Evolutionary conservation across 495 filamentous ascomycete species (phyloP), one percentile per base, ranked within the genome.

Genomic region (Trichocladium antarcticum): DNA sequence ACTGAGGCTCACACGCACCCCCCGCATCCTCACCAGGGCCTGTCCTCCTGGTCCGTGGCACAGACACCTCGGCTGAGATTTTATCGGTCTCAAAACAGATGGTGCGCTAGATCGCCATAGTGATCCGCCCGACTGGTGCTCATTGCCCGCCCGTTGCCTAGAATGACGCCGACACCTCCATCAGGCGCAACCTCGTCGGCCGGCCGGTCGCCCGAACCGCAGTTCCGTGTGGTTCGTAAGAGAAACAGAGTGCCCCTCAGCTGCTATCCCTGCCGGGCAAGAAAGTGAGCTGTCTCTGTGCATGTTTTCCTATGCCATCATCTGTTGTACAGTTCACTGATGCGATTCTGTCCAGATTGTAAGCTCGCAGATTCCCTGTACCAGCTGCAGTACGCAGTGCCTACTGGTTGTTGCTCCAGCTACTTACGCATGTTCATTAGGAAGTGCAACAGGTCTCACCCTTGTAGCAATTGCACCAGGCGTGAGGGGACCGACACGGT

Each of bases 391-490:
- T n/a, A n/a, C n/a, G n/a, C n/a, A n/a, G n/a, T n/a, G n/a, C n/a
- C n/a, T n/a, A n/a, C n/a, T n/a, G n/a, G n/a, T n/a, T 31, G 6
- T 5, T 37, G 5, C 14, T 21, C 9, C 7, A 24, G 37, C n/a
- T n/a, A n/a, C n/a, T 37, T 21, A 29, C 42, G 38, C 31, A 46
- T 28, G 16, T 29, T 10, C 1, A 12, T 29, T 7, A 68, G 62
- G 65, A 99, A 96, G 77, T 99, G 92, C 71, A 93, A 99, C 63
- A 84, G 92, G 56, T 76, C 77, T 40, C 75, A 87, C 54, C 92
- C 92, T 36, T 99, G 92, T 64, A 89, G 95, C 68, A 97, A 97
- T 59, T 99, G 92, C 67, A 74, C 85, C 53, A 95, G 94, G 67
- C 80, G 92, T 42, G 65, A 68, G 37, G 66, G 66, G 5, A 81